These are phyloP conservation scores for Coix lacrymajobi DNA, from an alignment of 176 grass and related monocot genomes.

Conservation along the genomic window DNA sequence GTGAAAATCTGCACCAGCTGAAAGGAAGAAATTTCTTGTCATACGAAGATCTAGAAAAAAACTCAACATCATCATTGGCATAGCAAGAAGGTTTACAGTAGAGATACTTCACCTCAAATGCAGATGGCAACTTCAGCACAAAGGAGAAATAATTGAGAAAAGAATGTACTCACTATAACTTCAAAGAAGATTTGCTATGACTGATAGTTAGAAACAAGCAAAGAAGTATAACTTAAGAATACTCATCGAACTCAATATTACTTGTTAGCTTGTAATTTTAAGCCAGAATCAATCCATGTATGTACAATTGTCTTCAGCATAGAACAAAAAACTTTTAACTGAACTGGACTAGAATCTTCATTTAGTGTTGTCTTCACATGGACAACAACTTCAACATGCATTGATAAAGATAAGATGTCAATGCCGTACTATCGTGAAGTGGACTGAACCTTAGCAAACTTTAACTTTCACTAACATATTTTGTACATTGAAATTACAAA, in stretches of 20 bases:
- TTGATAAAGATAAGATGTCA: neutral
- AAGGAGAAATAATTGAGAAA: neutral
- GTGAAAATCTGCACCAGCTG: conserved; percentile 21
- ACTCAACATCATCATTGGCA: neutral
- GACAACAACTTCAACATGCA: neutral
- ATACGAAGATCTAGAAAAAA: conserved; percentile 2
- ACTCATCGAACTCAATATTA: neutral
- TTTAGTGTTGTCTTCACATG: neutral
- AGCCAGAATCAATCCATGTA: neutral
- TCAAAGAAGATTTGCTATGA: neutral
- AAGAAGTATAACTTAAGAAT: neutral
- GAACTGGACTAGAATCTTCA: neutral
- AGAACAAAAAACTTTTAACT: neutral
- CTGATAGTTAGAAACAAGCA: neutral
- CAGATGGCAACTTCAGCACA: conserved; percentile 1
- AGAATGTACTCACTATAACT: neutral
- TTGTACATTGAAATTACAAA: neutral
- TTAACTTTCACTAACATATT: neutral
- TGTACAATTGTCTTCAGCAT: neutral
- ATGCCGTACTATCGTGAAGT: neutral
- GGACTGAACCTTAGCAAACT: neutral
- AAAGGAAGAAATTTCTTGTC: conserved; percentile 30
- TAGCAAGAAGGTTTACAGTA: neutral
- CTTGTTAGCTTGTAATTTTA: neutral
- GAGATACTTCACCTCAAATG: neutral